Base-by-base conservation (phyloP, 169 alveolate genomes). In the Eimeria praecox region DNA sequence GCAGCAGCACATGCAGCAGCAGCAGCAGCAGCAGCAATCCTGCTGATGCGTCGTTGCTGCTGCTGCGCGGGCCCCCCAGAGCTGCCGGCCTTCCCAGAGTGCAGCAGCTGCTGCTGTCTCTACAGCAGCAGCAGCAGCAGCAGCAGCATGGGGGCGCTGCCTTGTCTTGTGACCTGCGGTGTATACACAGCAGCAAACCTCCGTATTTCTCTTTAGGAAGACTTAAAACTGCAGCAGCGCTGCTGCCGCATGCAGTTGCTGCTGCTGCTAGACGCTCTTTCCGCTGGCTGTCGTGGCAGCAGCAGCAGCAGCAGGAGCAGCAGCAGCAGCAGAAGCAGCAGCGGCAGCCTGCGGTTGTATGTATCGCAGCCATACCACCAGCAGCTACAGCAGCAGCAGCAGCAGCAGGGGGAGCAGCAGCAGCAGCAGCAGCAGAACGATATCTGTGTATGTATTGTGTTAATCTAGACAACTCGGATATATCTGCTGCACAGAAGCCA, bases 231-330 rank as follows among this genome's bases (percentile, higher is more conserved):
- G 75, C 91, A 16, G 91, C 91, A 30, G 75, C 71, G 40, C 91
- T 83, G 91, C 91, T 83, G 52, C 91, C 91, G 52, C 75, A 40
- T 33, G 91, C 91, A 49, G 91, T 52, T 49, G 91, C 91, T 46
- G 30, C 77, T 54, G 66, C 59, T n/a, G 66, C 77, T 33, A 35
- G 52, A 75, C 18, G 20, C 75, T 40, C 54, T 8, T 4, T 83
- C 20, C 54, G 66, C 3, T 24, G 49, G 75, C 77, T 33, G 91
- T 33, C 33, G 33, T n/a, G 77, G 46, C 77, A 52, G 91, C 91
- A 83, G 91, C 91, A 54, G 75, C 77, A 83, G 91, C 91, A 83
- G 91, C 90, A 80, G 40, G 44, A 80, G 35, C 35, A 8, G 14
- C 77, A 52, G 75, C 77, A 83, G 30, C 77, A 30, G 40, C 56